Evolutionary conservation across 78 protist genomes (phyloP).

Genomic region (Paratrimastix pyriformis): DNA sequence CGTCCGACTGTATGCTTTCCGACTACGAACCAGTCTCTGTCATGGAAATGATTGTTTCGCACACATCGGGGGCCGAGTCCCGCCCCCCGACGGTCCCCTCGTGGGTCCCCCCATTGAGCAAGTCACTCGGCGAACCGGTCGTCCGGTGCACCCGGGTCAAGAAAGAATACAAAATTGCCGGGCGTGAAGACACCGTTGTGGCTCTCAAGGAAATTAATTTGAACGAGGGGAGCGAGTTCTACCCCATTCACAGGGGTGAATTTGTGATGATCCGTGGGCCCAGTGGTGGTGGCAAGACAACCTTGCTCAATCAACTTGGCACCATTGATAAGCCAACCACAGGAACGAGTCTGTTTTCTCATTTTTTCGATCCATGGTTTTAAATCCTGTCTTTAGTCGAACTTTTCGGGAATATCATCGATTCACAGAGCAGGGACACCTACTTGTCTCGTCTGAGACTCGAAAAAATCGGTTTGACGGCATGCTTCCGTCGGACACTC

Average conservation of each 20-base stretch:
- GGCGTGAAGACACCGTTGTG: conserved; percentile 15
- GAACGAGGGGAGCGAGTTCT: neutral
- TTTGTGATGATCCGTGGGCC: conserved; percentile 87
- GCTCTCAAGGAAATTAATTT: neutral
- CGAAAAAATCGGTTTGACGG: neutral
- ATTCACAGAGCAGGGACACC: neutral
- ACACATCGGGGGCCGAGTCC: too few relatives aligned
- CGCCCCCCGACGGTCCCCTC: too few relatives aligned
- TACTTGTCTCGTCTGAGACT: neutral
- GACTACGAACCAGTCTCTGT: too few relatives aligned
- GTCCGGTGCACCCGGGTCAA: neutral
- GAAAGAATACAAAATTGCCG: conserved; percentile 3
- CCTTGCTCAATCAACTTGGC: conserved; percentile 73
- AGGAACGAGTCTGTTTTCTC: neutral
- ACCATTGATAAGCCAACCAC: conserved; percentile 66
- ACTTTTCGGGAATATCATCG: neutral
- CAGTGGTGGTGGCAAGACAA: conserved; percentile 88
- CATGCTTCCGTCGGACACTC: neutral
- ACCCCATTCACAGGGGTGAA: conserved; percentile 55
- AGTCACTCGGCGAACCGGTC: too few relatives aligned
- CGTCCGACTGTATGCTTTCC: too few relatives aligned
- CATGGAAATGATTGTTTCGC: too few relatives aligned
- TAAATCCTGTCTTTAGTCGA: too few relatives aligned
- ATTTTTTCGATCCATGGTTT: neutral
- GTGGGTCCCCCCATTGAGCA: too few relatives aligned